Conservation (phyloP, 2,329 filamentous ascomycete genomes). For the Pezicula radicicola region DNA sequence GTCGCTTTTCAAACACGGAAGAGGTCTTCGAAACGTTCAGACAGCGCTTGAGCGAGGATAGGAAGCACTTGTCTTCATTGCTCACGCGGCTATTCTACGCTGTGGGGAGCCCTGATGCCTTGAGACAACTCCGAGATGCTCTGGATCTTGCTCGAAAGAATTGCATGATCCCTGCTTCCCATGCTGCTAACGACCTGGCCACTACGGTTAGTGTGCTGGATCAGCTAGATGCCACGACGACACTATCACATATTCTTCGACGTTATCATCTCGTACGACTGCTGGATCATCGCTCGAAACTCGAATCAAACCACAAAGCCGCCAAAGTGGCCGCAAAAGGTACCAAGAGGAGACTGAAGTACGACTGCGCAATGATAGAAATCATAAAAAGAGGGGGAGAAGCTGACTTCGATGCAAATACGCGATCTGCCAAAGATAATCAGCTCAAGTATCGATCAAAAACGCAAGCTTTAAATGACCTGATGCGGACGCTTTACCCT, state of each 20-base stretch:
- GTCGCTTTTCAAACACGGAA: background rate
- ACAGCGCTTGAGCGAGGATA: background rate
- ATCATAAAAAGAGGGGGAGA: background rate
- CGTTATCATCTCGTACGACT: constrained; percentile 2
- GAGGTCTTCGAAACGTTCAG: constrained; percentile 1
- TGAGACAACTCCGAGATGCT: constrained; percentile 1
- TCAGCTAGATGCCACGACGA: constrained; percentile 2
- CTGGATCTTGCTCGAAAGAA: constrained; percentile 2
- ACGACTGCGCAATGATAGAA: background rate
- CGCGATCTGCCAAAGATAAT: background rate
- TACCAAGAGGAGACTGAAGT: background rate
- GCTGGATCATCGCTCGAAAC: constrained; percentile 1
- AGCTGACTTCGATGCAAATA: background rate
- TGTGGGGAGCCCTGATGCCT: background rate
- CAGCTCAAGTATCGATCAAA: constrained; percentile 2
- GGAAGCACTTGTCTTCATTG: background rate
- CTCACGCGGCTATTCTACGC: background rate
- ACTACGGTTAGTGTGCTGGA: background rate
- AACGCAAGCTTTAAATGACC: background rate
- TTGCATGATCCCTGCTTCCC: background rate
- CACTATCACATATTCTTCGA: constrained; percentile 1
- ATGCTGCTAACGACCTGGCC: constrained; percentile 1
- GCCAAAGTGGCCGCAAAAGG: background rate
- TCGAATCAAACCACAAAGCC: background rate
- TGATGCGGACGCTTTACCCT: constrained; percentile 1